These are phyloP conservation scores for Scheffersomyces quercinus DNA, from an alignment of 1,139 yeast genomes.

Conservation along the genomic window DNA sequence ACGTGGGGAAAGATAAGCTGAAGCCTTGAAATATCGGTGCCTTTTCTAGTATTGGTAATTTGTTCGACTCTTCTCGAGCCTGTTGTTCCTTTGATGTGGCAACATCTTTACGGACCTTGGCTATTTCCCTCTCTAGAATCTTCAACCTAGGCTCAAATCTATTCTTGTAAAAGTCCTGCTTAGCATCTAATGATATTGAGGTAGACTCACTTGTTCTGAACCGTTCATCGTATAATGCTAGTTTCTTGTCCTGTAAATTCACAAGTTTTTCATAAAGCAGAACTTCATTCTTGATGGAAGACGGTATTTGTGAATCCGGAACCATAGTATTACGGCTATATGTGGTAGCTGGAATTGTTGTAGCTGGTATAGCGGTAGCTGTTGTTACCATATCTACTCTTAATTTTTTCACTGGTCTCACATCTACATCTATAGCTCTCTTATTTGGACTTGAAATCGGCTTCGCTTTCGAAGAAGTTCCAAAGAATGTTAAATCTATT, in stretches of 20 bases:
- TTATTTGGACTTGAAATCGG: background rate
- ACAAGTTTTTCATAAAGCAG: conserved; percentile 6
- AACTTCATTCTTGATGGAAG: background rate
- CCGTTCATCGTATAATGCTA: conserved; percentile 12
- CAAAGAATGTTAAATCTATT: conserved; percentile 6
- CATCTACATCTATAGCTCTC: background rate
- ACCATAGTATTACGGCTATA: background rate
- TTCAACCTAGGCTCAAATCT: conserved; percentile 14
- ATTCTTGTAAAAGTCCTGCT: conserved; percentile 14
- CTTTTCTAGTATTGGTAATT: no score
- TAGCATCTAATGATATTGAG: conserved; percentile 20
- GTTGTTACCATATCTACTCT: no score
- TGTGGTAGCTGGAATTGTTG: no score
- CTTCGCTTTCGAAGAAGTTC: background rate
- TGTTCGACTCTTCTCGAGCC: background rate
- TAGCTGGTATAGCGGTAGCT: no score
- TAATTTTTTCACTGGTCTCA: no score
- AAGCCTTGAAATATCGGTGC: no score
- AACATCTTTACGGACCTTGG: conserved; percentile 3
- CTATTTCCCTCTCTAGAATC: conserved; percentile 5
- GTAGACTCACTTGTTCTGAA: conserved; percentile 17
- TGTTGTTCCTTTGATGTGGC: no score
- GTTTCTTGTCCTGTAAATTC: conserved; percentile 11
- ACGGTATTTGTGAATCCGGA: background rate
- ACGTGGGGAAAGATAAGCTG: background rate